phyloP scores from a whole-genome alignment of 768 basidiomycete species.

The Lactifluus pinguis region DNA sequence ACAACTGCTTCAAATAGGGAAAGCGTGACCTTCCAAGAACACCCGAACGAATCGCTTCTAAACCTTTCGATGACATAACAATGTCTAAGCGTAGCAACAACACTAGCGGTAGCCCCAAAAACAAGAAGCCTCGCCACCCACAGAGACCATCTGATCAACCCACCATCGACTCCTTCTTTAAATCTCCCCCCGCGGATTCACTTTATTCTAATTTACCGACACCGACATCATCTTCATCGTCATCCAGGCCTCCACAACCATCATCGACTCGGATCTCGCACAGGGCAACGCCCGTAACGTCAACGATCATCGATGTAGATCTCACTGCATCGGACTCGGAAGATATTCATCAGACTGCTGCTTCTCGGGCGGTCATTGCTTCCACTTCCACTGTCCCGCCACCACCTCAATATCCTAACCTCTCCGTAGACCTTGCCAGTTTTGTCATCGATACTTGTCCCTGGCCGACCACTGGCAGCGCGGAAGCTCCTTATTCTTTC shows the following conservation, averaged over 20 bases:
- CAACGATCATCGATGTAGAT: constrained; percentile 30
- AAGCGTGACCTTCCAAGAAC: constrained; percentile 1
- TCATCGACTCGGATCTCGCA: neutral
- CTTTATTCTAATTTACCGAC: neutral
- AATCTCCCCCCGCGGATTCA: constrained; percentile 10
- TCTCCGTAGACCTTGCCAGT: constrained; percentile 41
- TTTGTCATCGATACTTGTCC: constrained; percentile 38
- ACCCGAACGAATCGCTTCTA: neutral
- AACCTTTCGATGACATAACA: constrained; percentile 7
- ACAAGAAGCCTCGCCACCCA: neutral
- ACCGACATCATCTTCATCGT: neutral
- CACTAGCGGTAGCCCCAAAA: neutral
- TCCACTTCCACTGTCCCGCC: neutral
- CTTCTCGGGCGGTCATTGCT: neutral
- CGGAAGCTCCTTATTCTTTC: constrained; percentile 57
- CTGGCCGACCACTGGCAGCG: constrained; percentile 28
- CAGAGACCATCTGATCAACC: constrained; percentile 1
- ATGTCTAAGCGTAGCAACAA: constrained; percentile 4
- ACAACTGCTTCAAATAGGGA: neutral
- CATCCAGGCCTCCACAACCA: neutral
- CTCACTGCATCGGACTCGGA: constrained; percentile 21
- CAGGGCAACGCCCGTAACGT: constrained; percentile 6
- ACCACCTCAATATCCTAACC: constrained; percentile 22
- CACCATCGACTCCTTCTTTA: constrained; percentile 15
- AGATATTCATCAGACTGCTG: neutral